Evolutionary conservation across 768 basidiomycete genomes (phyloP).

Genomic region (Suillus luteus): DNA sequence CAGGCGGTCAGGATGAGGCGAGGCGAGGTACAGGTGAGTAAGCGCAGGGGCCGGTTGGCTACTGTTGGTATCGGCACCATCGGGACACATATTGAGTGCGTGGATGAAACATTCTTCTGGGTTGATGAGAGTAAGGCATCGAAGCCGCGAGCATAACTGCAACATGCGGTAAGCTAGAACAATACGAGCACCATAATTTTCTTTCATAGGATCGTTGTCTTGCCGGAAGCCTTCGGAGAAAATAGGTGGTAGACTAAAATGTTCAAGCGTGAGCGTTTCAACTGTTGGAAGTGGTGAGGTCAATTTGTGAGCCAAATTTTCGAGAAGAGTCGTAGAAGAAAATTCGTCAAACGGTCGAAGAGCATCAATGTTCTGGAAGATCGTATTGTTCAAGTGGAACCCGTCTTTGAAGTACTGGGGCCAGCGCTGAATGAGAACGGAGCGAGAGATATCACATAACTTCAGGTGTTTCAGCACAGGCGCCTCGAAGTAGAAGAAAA

Average conservation of each 20-base stretch:
- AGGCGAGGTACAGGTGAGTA: background rate
- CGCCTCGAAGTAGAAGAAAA: background rate
- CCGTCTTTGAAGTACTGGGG: background rate
- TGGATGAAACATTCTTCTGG: slow-evolving; percentile 9
- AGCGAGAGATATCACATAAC: slow-evolving; percentile 7
- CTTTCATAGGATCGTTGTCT: background rate
- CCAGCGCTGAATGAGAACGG: background rate
- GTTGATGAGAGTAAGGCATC: background rate
- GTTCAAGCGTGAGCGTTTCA: slow-evolving; percentile 7
- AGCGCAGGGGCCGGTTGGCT: background rate
- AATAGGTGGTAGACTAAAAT: background rate
- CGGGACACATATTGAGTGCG: slow-evolving; percentile 7
- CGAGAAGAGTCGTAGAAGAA: slow-evolving; percentile 12
- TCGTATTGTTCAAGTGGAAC: too few species aligned
- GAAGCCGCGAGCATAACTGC: background rate
- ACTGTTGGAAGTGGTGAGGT: slow-evolving; percentile 3
- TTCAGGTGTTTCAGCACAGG: slow-evolving; percentile 14
- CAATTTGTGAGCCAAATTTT: background rate
- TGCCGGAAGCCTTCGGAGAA: background rate
- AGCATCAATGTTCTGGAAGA: background rate
- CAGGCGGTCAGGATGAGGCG: background rate
- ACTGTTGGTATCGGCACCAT: background rate
- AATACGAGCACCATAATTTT: background rate
- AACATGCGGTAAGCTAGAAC: background rate
- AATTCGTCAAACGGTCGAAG: background rate